phyloP scores from a whole-genome alignment of 345 rosid genomes.

The Citrus trifoliata region DNA sequence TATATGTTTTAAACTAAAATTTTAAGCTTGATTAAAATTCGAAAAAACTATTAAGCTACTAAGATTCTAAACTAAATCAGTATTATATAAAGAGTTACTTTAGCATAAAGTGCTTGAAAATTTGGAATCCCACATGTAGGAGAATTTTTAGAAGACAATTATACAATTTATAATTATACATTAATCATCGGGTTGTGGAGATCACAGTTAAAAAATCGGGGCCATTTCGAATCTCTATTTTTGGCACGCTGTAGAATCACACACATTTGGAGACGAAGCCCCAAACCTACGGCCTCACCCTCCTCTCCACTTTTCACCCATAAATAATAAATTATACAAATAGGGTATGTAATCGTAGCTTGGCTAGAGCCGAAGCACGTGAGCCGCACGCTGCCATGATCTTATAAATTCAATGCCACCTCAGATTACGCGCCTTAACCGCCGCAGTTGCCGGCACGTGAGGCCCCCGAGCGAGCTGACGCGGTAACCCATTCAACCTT shows the following conservation, averaged over 20 bases:
- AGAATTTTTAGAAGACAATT: neutral
- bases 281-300: no score
- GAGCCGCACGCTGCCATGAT: neutral
- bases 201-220: neutral
- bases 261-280: no score
- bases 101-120: neutral
- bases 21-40: no score
- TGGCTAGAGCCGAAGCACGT: neutral
- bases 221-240: neutral
- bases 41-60: no score
- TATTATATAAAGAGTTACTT: neutral
- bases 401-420: neutral
- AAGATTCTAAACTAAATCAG: no score
- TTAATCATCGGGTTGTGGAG: neutral
- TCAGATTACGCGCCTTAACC: constrained; percentile 10
- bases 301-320: no score
- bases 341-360: no score
- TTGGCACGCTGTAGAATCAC: no score
- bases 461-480: neutral
- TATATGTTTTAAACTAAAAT: fast-evolving
- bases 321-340: no score
- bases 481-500: neutral
- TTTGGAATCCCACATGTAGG: neutral
- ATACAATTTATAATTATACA: no score
- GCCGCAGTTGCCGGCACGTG: constrained; percentile 29